phyloP scores from a whole-genome alignment of 2,329 filamentous ascomycete genomes.

The Fusarium nygamai region DNA sequence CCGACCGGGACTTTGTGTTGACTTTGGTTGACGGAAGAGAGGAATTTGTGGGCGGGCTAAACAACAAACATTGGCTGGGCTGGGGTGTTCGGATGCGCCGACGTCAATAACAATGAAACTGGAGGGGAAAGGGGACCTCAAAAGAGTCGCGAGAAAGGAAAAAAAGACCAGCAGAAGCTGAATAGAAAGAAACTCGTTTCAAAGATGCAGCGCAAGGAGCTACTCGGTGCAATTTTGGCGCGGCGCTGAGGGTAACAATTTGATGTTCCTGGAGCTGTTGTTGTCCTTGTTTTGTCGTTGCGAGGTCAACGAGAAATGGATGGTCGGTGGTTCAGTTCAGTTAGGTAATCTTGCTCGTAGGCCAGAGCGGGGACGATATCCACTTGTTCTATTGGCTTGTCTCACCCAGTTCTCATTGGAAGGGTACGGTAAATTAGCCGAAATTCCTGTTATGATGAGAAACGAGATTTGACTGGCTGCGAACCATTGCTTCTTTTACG shows the following conservation, averaged over 20 bases:
- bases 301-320: conserved; percentile 54
- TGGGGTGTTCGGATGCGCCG: conserved; percentile 44
- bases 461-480: conserved; percentile 30
- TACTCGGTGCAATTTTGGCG: conserved; percentile 34
- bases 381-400: conserved; percentile 31
- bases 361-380: background rate
- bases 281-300: conserved; percentile 57
- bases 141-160: conserved; percentile 27
- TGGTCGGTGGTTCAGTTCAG: conserved; percentile 16
- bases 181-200: conserved; percentile 9
- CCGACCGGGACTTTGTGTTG: conserved; percentile 39
- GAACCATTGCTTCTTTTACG: conserved; percentile 15
- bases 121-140: conserved; percentile 14
- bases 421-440: conserved; percentile 38
- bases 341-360: conserved; percentile 34
- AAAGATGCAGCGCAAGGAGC: conserved; percentile 26
- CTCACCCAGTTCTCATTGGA: conserved; percentile 9
- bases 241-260: conserved; percentile 44
- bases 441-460: conserved; percentile 35
- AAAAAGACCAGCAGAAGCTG: conserved; percentile 10
- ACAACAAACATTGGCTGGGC: conserved; percentile 55
- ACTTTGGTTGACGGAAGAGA: conserved; percentile 37
- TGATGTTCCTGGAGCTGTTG: conserved; percentile 47
- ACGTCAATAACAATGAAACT: conserved; percentile 40
- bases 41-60: conserved; percentile 42